phyloP scores from a whole-genome alignment of 2,329 filamentous ascomycete species.

The Beauveria brongniartii region DNA sequence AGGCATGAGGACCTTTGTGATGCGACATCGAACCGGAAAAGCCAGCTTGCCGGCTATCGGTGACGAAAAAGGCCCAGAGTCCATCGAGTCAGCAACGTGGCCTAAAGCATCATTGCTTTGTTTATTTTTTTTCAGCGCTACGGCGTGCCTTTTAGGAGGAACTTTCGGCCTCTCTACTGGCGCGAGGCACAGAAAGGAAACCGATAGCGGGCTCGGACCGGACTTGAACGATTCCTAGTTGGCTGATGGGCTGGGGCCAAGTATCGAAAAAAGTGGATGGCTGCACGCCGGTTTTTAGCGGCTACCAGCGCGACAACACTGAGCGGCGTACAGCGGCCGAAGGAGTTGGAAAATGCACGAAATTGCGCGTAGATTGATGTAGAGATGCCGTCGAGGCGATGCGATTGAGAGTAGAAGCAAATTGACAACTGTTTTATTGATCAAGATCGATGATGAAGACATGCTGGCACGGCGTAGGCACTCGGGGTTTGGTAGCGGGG shows the following conservation, averaged over 20 bases:
- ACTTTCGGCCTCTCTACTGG: not conserved
- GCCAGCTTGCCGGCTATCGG: not conserved
- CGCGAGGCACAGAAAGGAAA: not conserved
- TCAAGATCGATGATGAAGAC: not conserved
- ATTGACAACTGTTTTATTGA: not conserved
- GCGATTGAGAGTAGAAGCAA: not conserved
- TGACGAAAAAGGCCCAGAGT: not conserved
- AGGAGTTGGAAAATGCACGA: not conserved
- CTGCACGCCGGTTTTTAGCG: slow-evolving; percentile 1
- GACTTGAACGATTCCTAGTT: not conserved
- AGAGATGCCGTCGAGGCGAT: slow-evolving; percentile 6
- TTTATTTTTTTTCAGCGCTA: not conserved
- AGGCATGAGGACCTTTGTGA: slow-evolving; percentile 9
- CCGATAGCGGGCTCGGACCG: not conserved
- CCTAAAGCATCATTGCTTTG: not conserved
- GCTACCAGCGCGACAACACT: not conserved
- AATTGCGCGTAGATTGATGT: slow-evolving; percentile 8
- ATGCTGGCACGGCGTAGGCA: not conserved
- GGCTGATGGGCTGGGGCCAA: slow-evolving; percentile 1
- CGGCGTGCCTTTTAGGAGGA: not conserved
- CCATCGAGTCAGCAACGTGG: not conserved
- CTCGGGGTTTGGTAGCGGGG: not conserved
- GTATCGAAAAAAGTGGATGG: slow-evolving; percentile 5
- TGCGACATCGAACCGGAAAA: not conserved
- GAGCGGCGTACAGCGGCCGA: not conserved